phyloP scores from a whole-genome alignment of 352 stramenopile genomes.

The Phytopythium cucurbitacearum region DNA sequence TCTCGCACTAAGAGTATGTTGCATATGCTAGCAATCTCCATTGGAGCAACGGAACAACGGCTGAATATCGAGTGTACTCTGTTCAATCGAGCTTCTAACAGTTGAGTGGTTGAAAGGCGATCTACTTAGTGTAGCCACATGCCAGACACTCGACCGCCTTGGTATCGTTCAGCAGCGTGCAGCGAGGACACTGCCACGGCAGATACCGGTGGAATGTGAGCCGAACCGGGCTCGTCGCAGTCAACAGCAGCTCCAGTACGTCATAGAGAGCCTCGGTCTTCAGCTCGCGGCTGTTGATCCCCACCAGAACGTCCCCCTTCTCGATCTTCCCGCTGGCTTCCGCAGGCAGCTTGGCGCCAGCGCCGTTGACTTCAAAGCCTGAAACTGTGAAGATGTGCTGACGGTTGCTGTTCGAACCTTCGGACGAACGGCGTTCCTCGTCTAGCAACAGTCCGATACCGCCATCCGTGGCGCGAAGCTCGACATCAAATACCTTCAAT shows the following conservation, averaged over 20 bases:
- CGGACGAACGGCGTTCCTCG: conserved; percentile 8
- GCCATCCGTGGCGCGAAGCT: conserved; percentile 59
- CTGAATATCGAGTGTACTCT: too few species aligned
- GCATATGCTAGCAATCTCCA: too few species aligned
- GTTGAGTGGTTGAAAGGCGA: not conserved
- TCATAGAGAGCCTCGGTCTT: conserved; percentile 39
- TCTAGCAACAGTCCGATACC: conserved; percentile 64
- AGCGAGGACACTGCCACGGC: conserved; percentile 63
- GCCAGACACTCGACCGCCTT: conserved; percentile 35
- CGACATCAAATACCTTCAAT: conserved; percentile 47
- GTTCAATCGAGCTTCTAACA: too few species aligned
- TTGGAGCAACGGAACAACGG: too few species aligned
- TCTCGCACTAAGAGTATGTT: too few species aligned
- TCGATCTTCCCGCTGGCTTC: conserved; percentile 68
- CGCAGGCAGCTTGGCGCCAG: conserved; percentile 53
- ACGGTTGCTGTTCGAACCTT: not conserved
- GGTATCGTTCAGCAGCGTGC: conserved; percentile 64
- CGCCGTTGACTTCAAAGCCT: conserved; percentile 62
- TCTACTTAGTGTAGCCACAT: conserved; percentile 29
- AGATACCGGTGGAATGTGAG: conserved; percentile 61
- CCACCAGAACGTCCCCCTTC: conserved; percentile 51
- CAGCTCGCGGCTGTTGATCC: conserved; percentile 52
- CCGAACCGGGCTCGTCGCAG: conserved; percentile 58
- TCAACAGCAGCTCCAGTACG: conserved; percentile 67
- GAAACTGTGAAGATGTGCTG: conserved; percentile 42